Conservation (phyloP, 768 basidiomycete species). For the Suillus bovinus region DNA sequence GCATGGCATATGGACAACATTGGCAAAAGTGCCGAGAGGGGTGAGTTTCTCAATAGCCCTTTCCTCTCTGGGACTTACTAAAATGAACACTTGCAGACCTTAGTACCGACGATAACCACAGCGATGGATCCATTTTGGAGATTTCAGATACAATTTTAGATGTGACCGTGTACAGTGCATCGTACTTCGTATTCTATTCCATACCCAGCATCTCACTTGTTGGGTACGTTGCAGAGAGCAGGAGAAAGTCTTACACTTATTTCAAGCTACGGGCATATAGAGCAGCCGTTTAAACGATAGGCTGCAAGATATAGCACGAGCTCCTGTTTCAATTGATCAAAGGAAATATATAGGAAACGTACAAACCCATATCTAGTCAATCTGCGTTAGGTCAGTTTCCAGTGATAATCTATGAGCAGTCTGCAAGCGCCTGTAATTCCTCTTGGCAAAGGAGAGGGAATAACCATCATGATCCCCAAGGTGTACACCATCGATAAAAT, state of each 20-base stretch:
- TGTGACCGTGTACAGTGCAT: neutral
- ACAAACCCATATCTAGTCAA: neutral
- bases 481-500: neutral
- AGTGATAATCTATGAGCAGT: neutral
- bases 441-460: neutral
- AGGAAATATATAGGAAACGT: neutral
- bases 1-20: neutral
- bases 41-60: neutral
- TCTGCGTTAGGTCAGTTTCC: neutral
- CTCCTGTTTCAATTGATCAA: neutral
- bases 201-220: neutral
- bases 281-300: too few species aligned
- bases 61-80: too few species aligned
- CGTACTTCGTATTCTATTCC: neutral
- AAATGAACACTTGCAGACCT: too few species aligned
- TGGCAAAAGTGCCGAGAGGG: neutral
- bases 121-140: neutral
- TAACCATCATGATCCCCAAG: neutral
- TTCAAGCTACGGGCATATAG: neutral
- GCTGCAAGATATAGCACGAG: too few species aligned
- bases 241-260: neutral
- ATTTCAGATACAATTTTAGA: neutral
- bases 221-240: neutral
- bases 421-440: neutral
- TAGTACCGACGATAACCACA: too few species aligned